phyloP scores from a whole-genome alignment of 495 filamentous ascomycete genomes.

The Tuber aestivum region DNA sequence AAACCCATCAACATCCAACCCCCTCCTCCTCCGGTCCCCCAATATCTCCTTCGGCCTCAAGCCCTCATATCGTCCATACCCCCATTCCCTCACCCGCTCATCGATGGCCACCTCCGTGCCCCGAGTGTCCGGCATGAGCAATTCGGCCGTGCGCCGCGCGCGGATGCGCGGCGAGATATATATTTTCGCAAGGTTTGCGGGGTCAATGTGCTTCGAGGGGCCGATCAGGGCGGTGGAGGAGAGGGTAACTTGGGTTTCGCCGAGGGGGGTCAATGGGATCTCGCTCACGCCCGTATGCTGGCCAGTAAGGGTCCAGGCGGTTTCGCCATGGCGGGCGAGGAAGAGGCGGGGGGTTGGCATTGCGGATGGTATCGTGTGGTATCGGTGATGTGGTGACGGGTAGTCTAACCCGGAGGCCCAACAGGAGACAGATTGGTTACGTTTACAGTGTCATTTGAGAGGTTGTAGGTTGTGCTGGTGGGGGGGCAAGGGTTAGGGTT shows the following conservation, averaged over 20 bases:
- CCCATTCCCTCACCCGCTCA: slow-evolving; percentile 82
- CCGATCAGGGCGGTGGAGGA: slow-evolving; percentile 81
- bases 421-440: not conserved
- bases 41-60: slow-evolving; percentile 69
- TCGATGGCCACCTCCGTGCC: slow-evolving; percentile 57
- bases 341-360: slow-evolving; percentile 71
- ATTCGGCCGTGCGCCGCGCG: slow-evolving; percentile 78
- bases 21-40: slow-evolving; percentile 54
- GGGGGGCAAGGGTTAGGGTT: not conserved
- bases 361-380: slow-evolving; percentile 11
- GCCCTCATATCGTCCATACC: slow-evolving; percentile 93
- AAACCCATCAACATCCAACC: slow-evolving; percentile 57
- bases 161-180: slow-evolving; percentile 84
- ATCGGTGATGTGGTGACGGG: not conserved
- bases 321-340: slow-evolving; percentile 89
- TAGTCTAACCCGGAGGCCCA: not conserved
- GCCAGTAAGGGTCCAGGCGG: slow-evolving; percentile 93
- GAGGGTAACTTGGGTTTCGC: slow-evolving; percentile 74
- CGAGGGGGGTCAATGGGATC: slow-evolving; percentile 76
- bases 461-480: not conserved
- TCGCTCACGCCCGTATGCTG: slow-evolving; percentile 84
- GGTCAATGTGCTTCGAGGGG: slow-evolving; percentile 76
- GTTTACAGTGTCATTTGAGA: not conserved
- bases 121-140: slow-evolving; percentile 60
- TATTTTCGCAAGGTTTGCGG: slow-evolving; percentile 70